These are phyloP conservation scores for Globisporangium lucens DNA, from an alignment of 352 stramenopile species.

Conservation along the genomic window DNA sequence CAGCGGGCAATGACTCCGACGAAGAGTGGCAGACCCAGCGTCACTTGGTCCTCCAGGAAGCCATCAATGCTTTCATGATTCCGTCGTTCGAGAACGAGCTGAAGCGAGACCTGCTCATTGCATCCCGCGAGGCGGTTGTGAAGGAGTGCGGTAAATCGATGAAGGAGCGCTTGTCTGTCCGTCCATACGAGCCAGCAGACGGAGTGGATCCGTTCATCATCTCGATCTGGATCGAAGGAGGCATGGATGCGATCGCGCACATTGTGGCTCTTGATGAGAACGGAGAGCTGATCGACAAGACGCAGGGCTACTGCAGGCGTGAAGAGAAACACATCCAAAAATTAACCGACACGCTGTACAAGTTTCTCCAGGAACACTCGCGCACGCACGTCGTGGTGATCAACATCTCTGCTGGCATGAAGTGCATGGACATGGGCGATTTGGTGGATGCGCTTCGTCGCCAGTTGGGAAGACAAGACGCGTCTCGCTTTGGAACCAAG, in stretches of 20 bases:
- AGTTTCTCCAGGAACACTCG: constrained; percentile 81
- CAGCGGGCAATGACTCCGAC: constrained; percentile 44
- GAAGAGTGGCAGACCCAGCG: constrained; percentile 87
- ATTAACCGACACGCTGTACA: constrained; percentile 71
- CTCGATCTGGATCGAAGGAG: constrained; percentile 85
- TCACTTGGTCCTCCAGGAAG: constrained; percentile 81
- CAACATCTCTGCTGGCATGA: constrained; percentile 87
- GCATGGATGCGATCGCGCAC: constrained; percentile 74
- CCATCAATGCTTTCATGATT: constrained; percentile 81
- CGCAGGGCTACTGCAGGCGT: constrained; percentile 76
- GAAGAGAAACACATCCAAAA: constrained; percentile 73
- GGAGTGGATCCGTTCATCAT: constrained; percentile 79
- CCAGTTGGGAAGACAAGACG: constrained; percentile 67
- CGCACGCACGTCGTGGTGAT: constrained; percentile 84
- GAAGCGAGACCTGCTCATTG: constrained; percentile 68
- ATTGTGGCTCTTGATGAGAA: constrained; percentile 86
- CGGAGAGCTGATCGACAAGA: constrained; percentile 85
- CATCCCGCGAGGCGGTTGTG: constrained; percentile 68
- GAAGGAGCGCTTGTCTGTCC: constrained; percentile 64
- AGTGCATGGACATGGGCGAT: constrained; percentile 89
- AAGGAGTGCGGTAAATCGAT: constrained; percentile 72
- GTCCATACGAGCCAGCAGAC: constrained; percentile 78
- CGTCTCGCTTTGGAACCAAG: constrained; percentile 63
- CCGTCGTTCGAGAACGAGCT: constrained; percentile 85
- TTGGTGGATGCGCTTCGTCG: constrained; percentile 81